Conservation (phyloP, 768 basidiomycete species). For the Suillus decipiens region DNA sequence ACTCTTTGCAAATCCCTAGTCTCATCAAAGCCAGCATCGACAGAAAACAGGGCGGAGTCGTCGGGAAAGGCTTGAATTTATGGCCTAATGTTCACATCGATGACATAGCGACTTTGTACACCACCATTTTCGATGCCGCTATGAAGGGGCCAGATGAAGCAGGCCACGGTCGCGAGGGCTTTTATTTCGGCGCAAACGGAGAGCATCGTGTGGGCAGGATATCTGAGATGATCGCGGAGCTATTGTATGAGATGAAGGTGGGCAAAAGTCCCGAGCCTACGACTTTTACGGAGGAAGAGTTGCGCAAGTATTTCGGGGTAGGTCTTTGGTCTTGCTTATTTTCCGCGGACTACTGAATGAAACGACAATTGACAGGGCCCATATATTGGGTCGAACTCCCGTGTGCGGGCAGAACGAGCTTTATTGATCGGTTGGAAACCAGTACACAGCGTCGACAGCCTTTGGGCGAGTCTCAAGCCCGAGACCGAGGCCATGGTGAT, state of each 20-base stretch:
- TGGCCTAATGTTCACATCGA: constrained; percentile 64
- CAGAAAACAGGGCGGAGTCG: constrained; percentile 52
- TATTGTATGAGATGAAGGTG: constrained; percentile 31
- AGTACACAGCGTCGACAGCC: constrained; percentile 30
- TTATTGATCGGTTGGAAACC: constrained; percentile 25
- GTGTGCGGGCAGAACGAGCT: constrained; percentile 22
- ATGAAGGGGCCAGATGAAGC: constrained; percentile 20
- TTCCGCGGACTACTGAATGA: not conserved
- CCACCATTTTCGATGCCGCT: constrained; percentile 41
- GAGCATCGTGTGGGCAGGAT: constrained; percentile 49
- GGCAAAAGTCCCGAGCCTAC: constrained; percentile 43
- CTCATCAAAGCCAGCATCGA: constrained; percentile 46
- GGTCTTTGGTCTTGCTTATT: not conserved
- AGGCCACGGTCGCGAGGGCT: constrained; percentile 51
- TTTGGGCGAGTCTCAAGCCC: constrained; percentile 20
- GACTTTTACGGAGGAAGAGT: constrained; percentile 38
- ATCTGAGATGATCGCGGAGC: constrained; percentile 40
- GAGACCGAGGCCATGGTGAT: constrained; percentile 23
- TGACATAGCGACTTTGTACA: constrained; percentile 48
- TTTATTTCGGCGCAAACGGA: constrained; percentile 55
- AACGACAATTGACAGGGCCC: constrained; percentile 13
- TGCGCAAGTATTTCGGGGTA: constrained; percentile 19
- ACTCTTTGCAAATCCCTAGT: constrained; percentile 53
- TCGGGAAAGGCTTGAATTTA: constrained; percentile 58
- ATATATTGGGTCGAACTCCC: constrained; percentile 22